These are phyloP conservation scores for Cicer bijugum DNA, from an alignment of 306 rosid species.

Conservation along the genomic window DNA sequence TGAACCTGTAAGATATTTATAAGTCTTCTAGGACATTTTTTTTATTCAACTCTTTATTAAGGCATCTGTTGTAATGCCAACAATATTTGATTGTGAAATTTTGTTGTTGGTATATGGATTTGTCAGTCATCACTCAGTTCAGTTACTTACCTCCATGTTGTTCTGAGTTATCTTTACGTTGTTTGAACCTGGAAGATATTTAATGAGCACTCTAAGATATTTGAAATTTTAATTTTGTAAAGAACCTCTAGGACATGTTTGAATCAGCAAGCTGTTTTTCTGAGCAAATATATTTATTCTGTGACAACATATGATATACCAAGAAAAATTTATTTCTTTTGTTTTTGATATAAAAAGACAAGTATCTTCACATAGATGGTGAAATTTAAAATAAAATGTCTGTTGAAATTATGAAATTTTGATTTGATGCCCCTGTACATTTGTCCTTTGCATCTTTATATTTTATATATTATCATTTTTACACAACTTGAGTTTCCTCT, in stretches of 20 bases:
- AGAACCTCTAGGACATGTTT: constrained; percentile 12
- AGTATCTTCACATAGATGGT: background rate
- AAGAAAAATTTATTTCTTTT: background rate
- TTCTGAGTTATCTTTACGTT: background rate
- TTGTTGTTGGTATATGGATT: background rate
- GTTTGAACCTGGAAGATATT: constrained; percentile 4
- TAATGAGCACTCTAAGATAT: background rate
- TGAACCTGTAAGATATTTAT: constrained; percentile 11
- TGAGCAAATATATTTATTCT: constrained; percentile 6
- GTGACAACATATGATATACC: background rate
- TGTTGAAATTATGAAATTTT: background rate
- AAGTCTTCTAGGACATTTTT: constrained; percentile 12
- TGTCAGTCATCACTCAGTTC: background rate
- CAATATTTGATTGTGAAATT: background rate
- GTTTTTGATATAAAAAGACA: background rate
- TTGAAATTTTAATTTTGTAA: background rate
- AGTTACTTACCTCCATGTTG: background rate
- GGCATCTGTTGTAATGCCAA: background rate
- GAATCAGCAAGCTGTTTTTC: constrained; percentile 8
- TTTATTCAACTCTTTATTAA: background rate
- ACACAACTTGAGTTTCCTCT: background rate
- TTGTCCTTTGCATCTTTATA: background rate
- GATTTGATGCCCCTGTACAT: background rate
- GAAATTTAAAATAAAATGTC: constrained; percentile 6
- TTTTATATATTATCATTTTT: background rate